These are phyloP conservation scores for Marasmius sp. DNA, from an alignment of 1,284 basidiomycete genomes.

Conservation along the genomic window DNA sequence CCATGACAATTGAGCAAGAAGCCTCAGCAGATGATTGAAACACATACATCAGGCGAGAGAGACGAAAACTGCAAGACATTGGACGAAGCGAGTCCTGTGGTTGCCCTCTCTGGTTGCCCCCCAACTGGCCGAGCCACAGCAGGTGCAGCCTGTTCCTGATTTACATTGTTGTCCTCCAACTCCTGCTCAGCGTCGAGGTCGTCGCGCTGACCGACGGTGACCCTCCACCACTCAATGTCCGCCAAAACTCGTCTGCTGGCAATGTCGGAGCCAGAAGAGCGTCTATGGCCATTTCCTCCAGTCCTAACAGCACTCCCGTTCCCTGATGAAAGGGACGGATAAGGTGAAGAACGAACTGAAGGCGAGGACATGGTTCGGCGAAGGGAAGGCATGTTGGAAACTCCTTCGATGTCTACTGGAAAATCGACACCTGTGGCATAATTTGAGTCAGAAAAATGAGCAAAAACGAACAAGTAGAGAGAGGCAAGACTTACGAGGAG, in stretches of 20 bases:
- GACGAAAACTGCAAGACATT: not conserved
- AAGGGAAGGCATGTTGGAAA: constrained; percentile 65
- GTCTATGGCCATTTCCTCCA: constrained; percentile 48
- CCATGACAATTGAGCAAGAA: constrained; percentile 11
- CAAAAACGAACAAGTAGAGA: constrained; percentile 1
- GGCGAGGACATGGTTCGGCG: constrained; percentile 71
- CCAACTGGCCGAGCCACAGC: constrained; percentile 18
- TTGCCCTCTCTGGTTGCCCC: constrained; percentile 11
- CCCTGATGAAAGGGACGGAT: constrained; percentile 39
- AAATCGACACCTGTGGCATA: not conserved
- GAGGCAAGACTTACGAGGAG: not conserved
- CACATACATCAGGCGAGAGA: not conserved
- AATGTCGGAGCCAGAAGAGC: constrained; percentile 66
- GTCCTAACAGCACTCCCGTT: constrained; percentile 25
- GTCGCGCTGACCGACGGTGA: constrained; percentile 63
- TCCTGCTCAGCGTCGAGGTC: constrained; percentile 41
- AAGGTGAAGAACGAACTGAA: constrained; percentile 61
- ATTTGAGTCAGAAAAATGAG: not conserved
- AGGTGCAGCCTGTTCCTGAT: constrained; percentile 17
- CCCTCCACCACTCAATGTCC: constrained; percentile 83
- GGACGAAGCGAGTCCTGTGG: constrained; percentile 13
- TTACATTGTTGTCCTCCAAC: constrained; percentile 36
- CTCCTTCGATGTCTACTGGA: constrained; percentile 1
- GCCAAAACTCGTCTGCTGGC: constrained; percentile 67
- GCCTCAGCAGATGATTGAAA: too few species aligned